Evolutionary conservation across 169 alveolate genomes (phyloP).

Genomic region (Plasmodium relictum): DNA sequence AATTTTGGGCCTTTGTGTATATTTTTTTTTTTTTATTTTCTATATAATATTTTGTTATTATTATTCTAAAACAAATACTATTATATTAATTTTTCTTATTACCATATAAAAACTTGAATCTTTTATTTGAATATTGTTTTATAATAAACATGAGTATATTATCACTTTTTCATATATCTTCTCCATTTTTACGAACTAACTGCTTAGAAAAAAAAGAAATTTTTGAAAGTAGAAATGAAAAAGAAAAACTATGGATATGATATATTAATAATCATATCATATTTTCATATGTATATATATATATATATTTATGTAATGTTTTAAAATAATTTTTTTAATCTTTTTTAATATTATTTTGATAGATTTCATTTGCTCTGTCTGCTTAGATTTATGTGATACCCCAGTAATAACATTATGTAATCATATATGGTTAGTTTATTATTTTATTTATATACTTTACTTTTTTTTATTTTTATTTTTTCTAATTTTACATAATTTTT

Average conservation of each 20-base stretch:
- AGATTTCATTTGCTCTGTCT: constrained; percentile 76
- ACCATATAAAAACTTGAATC: background rate
- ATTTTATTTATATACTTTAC: background rate
- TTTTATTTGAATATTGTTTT: background rate
- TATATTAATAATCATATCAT: background rate
- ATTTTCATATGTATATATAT: background rate
- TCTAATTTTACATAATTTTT: background rate
- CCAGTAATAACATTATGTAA: constrained; percentile 67
- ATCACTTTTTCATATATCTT: constrained; percentile 72
- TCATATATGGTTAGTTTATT: constrained; percentile 66
- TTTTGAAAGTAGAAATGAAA: constrained; percentile 48
- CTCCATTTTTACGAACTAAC: constrained; percentile 54
- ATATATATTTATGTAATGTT: constrained; percentile 1
- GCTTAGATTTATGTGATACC: constrained; percentile 70
- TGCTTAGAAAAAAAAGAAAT: constrained; percentile 42
- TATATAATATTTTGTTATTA: constrained; percentile 1
- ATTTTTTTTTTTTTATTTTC: constrained; percentile 4
- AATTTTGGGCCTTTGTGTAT: no score
- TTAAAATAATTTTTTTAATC: background rate
- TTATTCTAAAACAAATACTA: background rate
- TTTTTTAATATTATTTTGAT: constrained; percentile 19
- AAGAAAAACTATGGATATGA: background rate
- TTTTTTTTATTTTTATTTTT: background rate
- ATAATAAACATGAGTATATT: constrained; percentile 55
- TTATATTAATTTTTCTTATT: background rate